These are phyloP conservation scores for Iris macrosiphon DNA, from an alignment of 106 monocot species.

Conservation along the genomic window DNA sequence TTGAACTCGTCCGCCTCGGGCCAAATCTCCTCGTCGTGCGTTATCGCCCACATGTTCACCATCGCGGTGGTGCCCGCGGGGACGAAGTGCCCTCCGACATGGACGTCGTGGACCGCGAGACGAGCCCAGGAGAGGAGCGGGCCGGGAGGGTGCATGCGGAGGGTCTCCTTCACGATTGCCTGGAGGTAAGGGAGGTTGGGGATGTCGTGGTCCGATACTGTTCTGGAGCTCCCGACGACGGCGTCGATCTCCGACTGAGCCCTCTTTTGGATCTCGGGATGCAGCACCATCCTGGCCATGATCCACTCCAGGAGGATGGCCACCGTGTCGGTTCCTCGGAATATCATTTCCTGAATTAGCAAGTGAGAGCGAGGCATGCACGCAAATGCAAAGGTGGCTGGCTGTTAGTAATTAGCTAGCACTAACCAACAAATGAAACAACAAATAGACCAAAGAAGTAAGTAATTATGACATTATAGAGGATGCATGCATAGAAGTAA, in stretches of 20 bases:
- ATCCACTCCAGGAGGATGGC: slow-evolving; percentile 22
- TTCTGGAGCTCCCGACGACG: not conserved
- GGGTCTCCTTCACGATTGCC: slow-evolving; percentile 22
- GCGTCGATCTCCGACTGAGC: slow-evolving; percentile 3
- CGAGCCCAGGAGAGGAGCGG: slow-evolving; percentile 30
- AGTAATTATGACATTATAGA: too few species aligned
- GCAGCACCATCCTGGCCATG: slow-evolving; percentile 18
- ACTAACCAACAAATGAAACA: too few species aligned
- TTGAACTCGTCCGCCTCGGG: slow-evolving; percentile 4
- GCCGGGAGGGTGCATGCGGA: slow-evolving; percentile 20
- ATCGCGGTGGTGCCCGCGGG: slow-evolving; percentile 26
- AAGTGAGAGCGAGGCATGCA: too few species aligned
- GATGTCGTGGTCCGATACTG: slow-evolving; percentile 11
- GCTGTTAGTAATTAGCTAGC: too few species aligned
- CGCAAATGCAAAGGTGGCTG: too few species aligned
- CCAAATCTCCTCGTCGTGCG: slow-evolving; percentile 12
- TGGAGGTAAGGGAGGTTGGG: slow-evolving; percentile 9
- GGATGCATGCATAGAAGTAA: too few species aligned
- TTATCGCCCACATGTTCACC: slow-evolving; percentile 32
- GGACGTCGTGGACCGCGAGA: slow-evolving; percentile 18
- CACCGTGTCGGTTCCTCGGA: slow-evolving; percentile 21
- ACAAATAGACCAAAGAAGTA: too few species aligned
- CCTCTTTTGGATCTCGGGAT: slow-evolving; percentile 15
- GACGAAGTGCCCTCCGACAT: slow-evolving; percentile 4
- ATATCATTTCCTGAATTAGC: slow-evolving; percentile 19